Percentiles rank a stretch among this genome's conserved stretches.
Evolutionary conservation across 2,329 filamentous ascomycete genomes (phyloP).

Genomic region (Rosellinia necatrix): DNA sequence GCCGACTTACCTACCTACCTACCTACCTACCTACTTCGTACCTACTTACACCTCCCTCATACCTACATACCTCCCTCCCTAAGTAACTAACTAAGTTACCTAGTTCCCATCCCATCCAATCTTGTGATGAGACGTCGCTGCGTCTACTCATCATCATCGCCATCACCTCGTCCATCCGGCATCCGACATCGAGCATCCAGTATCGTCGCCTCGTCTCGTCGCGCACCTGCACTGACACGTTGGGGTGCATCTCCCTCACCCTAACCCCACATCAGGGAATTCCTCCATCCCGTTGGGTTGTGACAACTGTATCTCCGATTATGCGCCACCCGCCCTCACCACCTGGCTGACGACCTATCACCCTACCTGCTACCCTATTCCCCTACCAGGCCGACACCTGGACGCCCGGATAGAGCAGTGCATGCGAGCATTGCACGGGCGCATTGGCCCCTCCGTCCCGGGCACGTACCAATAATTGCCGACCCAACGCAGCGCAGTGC

Average conservation of each 20-base stretch:
- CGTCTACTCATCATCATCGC: background rate
- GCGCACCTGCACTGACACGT: conserved; percentile 20
- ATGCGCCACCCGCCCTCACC: conserved; percentile 11
- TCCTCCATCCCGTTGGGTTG: conserved; percentile 8
- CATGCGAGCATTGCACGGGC: background rate
- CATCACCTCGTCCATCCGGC: too few relatives aligned
- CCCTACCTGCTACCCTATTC: conserved; percentile 14
- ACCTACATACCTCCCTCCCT: background rate
- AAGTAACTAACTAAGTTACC: background rate
- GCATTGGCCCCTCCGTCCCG: background rate
- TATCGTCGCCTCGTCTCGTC: conserved; percentile 18
- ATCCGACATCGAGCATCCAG: background rate
- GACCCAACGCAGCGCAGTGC: conserved; percentile 7
- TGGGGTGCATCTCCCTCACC: conserved; percentile 1
- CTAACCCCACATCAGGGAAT: background rate
- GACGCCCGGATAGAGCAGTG: background rate
- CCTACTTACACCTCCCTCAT: too few relatives aligned
- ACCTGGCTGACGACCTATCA: conserved; percentile 17
- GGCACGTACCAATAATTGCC: background rate
- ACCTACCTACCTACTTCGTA: too few relatives aligned
- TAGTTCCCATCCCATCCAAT: too few relatives aligned
- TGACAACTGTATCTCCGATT: conserved; percentile 16
- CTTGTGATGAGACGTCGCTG: background rate
- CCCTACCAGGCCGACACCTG: background rate
- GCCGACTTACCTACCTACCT: too few relatives aligned